Base-by-base conservation (phyloP, 1,284 basidiomycete genomes). In the Ustilago xerochloae region DNA sequence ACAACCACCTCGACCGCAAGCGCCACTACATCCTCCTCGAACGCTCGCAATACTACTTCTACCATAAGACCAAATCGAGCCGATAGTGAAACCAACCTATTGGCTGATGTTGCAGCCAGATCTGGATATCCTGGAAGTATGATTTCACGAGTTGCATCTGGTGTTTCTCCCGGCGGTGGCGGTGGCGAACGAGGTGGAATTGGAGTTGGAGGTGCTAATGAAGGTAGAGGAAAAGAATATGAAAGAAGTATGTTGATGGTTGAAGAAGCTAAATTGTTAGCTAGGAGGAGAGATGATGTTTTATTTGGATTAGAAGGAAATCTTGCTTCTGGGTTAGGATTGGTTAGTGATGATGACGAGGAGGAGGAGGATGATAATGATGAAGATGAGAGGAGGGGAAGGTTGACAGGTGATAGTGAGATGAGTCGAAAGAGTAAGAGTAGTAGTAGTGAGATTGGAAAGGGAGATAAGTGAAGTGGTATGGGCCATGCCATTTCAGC, bases 241-340 rank as follows among this genome's bases (percentile, higher is more conserved):
- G 79, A 80, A 22, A 59, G 75, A 2, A 43, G 72, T 10, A 74
- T 81, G 54, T 78, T 85, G 32, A 80, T 85, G 13, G 41, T 43
- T 7, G 80, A 84, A 26, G 82, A 84, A 26, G 78, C 75, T 28
- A 73, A 70, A 15, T 39, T 85, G 43, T 56, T 85, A 46, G 66
- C 76, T 24, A 62, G 84, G 26, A 63, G 85, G 24, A 65, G 84
- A 29, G 83, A 84, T 28, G 84, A 85, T 24, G 80, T 75, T 20
- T 8, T 75, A 43, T 75, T 38, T 47, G 67, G 66, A 1, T 28
- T 75, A 35, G 66, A 69, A 32, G 53, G 58, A 16, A 67, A 63
- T 45, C n/a, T n/a, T n/a, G n/a, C n/a, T n/a, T n/a, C n/a, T n/a
- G n/a, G n/a, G n/a, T n/a, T n/a, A n/a, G n/a, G n/a, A n/a, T n/a